Conservation (phyloP, 352 stramenopile genomes). For the Thalassiosira delicatula region DNA sequence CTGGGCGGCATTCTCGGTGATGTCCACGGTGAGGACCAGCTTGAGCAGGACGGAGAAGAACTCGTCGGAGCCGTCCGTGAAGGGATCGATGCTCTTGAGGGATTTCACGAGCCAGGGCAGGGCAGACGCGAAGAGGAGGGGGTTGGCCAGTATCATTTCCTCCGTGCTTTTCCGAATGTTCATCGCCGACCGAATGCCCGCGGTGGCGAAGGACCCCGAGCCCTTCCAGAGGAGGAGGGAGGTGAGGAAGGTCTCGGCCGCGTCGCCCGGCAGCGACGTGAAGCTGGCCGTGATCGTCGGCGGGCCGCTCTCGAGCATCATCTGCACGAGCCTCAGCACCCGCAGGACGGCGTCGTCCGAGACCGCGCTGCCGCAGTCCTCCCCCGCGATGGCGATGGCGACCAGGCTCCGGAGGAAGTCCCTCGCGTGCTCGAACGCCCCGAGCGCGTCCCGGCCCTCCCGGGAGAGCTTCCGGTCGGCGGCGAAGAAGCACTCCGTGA, state of each 20-base stretch:
- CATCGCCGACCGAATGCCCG: slow-evolving; percentile 48
- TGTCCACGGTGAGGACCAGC: slow-evolving; percentile 61
- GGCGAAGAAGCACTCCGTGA: slow-evolving; percentile 82
- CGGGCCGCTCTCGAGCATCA: slow-evolving; percentile 71
- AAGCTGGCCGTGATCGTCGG: slow-evolving; percentile 67
- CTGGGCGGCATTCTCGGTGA: slow-evolving; percentile 37
- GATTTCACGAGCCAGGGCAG: slow-evolving; percentile 82
- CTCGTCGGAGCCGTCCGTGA: slow-evolving; percentile 74
- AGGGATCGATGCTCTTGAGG: slow-evolving; percentile 74
- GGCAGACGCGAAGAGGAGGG: slow-evolving; percentile 67
- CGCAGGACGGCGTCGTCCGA: slow-evolving; percentile 78
- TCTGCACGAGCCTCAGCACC: slow-evolving; percentile 73
- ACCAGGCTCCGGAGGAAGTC: slow-evolving; percentile 75
- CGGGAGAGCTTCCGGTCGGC: slow-evolving; percentile 25
- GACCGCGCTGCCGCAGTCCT: slow-evolving; percentile 54
- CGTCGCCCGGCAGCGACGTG: slow-evolving; percentile 63
- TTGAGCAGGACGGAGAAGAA: slow-evolving; percentile 83
- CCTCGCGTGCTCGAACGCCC: slow-evolving; percentile 40
- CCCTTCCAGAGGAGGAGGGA: slow-evolving; percentile 80
- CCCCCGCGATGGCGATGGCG: slow-evolving; percentile 72
- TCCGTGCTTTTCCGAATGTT: slow-evolving; percentile 78
- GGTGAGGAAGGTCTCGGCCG: slow-evolving; percentile 82
- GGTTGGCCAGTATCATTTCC: slow-evolving; percentile 77
- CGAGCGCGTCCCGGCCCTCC: slow-evolving; percentile 60
- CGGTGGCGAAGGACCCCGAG: slow-evolving; percentile 32